Percentiles rank a stretch among this genome's conserved stretches.
These are phyloP conservation scores for Brettanomyces bruxellensis DNA, from an alignment of 805 yeast species.

Conservation along the genomic window DNA sequence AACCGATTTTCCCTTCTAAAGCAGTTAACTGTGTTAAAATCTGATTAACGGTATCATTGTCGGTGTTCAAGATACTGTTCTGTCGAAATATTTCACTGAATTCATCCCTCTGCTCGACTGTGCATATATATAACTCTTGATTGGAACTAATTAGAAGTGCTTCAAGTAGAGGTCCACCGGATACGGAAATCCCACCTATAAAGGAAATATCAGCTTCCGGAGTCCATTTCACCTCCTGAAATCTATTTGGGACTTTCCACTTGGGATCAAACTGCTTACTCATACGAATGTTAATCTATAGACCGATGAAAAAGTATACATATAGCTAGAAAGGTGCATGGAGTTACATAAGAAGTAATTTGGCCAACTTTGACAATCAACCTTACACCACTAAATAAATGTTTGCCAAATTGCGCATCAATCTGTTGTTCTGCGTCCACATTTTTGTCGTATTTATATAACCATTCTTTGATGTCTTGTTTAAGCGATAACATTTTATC, in stretches of 20 bases:
- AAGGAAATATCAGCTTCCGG: not conserved
- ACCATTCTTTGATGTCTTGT: no score
- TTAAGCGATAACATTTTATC: no score
- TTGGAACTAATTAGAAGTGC: not conserved
- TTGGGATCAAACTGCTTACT: no score
- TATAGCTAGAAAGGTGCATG: no score
- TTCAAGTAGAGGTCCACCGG: not conserved
- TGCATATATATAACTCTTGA: not conserved
- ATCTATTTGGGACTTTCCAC: not conserved
- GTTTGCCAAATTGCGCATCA: no score
- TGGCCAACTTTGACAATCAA: no score
- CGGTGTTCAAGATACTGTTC: not conserved
- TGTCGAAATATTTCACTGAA: not conserved
- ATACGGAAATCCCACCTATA: not conserved
- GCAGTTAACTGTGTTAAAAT: not conserved
- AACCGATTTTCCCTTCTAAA: not conserved
- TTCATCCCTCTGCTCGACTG: not conserved
- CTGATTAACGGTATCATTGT: conserved; percentile 2
- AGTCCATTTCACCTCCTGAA: not conserved
- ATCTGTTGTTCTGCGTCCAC: no score
- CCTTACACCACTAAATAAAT: no score
- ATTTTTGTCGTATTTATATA: no score
- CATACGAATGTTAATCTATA: no score
- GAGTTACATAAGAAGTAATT: no score
- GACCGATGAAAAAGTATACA: no score